Base-by-base conservation (phyloP, 768 basidiomycete genomes). In the Trametes villosa region DNA sequence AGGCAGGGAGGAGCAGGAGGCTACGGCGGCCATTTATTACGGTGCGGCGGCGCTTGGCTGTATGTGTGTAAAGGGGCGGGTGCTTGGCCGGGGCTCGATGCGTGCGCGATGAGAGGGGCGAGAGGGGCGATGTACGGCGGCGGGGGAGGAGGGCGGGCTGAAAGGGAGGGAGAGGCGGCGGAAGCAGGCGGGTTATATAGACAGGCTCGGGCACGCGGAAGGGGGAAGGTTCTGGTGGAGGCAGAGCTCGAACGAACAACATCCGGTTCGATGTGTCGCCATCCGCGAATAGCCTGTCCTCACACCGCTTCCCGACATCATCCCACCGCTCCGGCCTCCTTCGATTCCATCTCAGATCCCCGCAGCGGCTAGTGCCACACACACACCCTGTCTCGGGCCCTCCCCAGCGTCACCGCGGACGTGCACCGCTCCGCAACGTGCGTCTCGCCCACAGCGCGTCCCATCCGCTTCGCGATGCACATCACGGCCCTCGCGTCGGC, bases 1-100 rank as follows among this genome's bases (percentile, higher is more conserved):
- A 52, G 62, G 50, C 20, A 57, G 42, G 29, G 62, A 42, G 7
- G 57, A 50, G 52, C 57, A 54, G 30, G 62, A 50, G 12, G 62
- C 57, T 9, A 54, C 57, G 38, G 53, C 57, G 42, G 62, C 41
- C 57, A 63, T 63, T 45, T 49, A 48, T 57, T 17, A 49, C 27
- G 34, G 11, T 27, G 50, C 11, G 47, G 47, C 15, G 44, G 46
- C 22, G 45, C 34, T 44, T 18, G 49, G 33, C 20, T 17, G n/a
- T 50, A 45, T 26, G 57, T 18, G 30, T 20, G 42, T 45, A 51
- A 27, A 52, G 57, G 57, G 40, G 51, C 15, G 31, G 29, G n/a
- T 49, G 33, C 50, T 38, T 36, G 41, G 24, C 33, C 42, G 17
- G 20, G n/a, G n/a, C n/a, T n/a, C n/a, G n/a, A n/a, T n/a, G 44